Base-by-base conservation (phyloP, 805 yeast species). In the Nakazawaea holstii region DNA sequence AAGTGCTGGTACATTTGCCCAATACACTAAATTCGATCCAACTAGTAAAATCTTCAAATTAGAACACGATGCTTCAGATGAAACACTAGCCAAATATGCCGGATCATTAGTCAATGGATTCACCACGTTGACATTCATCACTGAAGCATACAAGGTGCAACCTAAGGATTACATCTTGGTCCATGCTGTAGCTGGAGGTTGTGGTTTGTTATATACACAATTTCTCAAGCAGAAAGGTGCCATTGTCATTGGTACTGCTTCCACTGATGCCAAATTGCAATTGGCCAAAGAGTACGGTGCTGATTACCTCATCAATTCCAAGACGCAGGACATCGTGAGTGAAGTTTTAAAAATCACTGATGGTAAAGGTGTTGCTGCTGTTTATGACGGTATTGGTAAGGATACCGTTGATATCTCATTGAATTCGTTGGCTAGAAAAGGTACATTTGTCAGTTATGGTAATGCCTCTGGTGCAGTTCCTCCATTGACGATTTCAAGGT, bases 101-200 rank as follows among this genome's bases (percentile, higher is more conserved):
- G 87, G 84, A 3, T 59, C 79, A 2, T 57, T 82, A 39, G 54
- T 87, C 30, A 92, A 87, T 63, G 94, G 89, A 1, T 68, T 90
- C 52, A 91, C 97, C 6, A 94, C 92, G 1, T 64, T 85, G 56
- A 76, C 92, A 1, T 80, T 91, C 50, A 67, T 80, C 41, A 67
- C 72, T 33, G 89, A 86, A 52, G 77, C 94, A 1, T 79, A 86
- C 59, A 58, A 72, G 1, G 85, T 87, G 35, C 61, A 87, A 55
- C 69, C 76, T 60, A 91, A 80, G 45, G 97, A 92, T 49, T 74
- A 66, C 55, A 76, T 86, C 39, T 71, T 91, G 41, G 82, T 88
- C 26, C 88, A 90, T 69, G 97, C 97, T 4, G 96, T 96, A 7
- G 97, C 97, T 2, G 98, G 97, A 40, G 97, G 97, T 48, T 92